Evolutionary conservation across 2,329 filamentous ascomycete species (phyloP), one percentile per base, ranked within the genome.

Genomic region (Paecilomyces variotii): DNA sequence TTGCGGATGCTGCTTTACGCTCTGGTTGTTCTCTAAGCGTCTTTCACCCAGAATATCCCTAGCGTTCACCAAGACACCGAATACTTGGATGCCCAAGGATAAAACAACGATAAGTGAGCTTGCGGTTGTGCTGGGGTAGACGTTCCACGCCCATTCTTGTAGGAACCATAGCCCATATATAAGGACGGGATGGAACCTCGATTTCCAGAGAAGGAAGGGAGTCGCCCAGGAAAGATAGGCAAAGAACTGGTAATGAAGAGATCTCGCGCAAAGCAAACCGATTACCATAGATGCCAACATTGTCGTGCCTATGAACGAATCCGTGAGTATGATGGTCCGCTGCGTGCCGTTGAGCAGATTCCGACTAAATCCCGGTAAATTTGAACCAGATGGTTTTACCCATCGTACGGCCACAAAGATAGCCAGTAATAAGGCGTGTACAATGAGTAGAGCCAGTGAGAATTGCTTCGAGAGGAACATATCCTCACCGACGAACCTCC

Each of bases 191-290:
- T 88, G 86, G 60, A 86, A 77, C 1, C 87, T 86, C 57, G 87
- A 84, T 67, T 85, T 84, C 91, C 91, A 97, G 56, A 96, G 82
- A 62, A 97, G 79, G 72, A 90, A 95, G 0, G 92, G 92, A 5
- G 90, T 90, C 12, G 88, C 84, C 92, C 92, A 97, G 28, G 89
- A 89, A 60, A 96, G 83, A 79, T 95, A 96, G 53, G 90, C 86
- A 75, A 91, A 97, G 79, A 97, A 97, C 70, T 97, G 92, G 79
- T 96, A 97, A 78, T 97, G 92, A 66, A 97, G 82, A 57, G 88
- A 93, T 59, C 92, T 82, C 27, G 92, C 92, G 70, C 91, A 96
- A 53, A 96, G 81, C 75, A 96, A 82, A 39, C 92, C 92, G 58
- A 95, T 84, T 30, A 85, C 79, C 64, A 91, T 88, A 62, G 90